phyloP scores from a whole-genome alignment of 345 rosid species.

The Acer negundo region DNA sequence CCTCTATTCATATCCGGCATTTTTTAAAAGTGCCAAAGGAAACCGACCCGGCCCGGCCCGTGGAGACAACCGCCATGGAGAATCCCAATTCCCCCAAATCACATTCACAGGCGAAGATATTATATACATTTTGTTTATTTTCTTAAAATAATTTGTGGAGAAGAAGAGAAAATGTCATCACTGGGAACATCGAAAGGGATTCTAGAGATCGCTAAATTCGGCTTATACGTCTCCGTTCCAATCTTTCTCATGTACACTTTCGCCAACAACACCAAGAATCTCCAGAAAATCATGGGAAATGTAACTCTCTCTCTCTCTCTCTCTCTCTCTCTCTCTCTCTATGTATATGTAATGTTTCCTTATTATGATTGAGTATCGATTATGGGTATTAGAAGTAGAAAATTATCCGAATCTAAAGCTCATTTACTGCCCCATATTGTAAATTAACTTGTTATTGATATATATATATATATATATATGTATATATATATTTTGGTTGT shows the following conservation, averaged over 20 bases:
- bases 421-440: too few species aligned
- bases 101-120: too few species aligned
- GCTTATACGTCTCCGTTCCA: constrained; percentile 70
- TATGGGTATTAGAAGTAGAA: not conserved
- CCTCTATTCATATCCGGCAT: too few species aligned
- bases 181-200: constrained; percentile 76
- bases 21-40: too few species aligned
- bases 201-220: constrained; percentile 83
- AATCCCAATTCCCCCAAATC: not conserved
- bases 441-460: too few species aligned
- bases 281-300: constrained; percentile 85
- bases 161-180: constrained; percentile 51
- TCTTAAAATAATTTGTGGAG: not conserved
- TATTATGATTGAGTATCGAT: not conserved
- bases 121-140: too few species aligned
- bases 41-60: not conserved
- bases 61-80: not conserved
- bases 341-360: not conserved
- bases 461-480: too few species aligned
- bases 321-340: not conserved
- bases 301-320: constrained; percentile 36
- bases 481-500: not conserved
- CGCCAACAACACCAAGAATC: constrained; percentile 77
- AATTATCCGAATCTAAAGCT: not conserved
- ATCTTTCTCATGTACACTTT: constrained; percentile 75